phyloP scores from a whole-genome alignment of 257 asterid species.

The Misopates orontium region DNA sequence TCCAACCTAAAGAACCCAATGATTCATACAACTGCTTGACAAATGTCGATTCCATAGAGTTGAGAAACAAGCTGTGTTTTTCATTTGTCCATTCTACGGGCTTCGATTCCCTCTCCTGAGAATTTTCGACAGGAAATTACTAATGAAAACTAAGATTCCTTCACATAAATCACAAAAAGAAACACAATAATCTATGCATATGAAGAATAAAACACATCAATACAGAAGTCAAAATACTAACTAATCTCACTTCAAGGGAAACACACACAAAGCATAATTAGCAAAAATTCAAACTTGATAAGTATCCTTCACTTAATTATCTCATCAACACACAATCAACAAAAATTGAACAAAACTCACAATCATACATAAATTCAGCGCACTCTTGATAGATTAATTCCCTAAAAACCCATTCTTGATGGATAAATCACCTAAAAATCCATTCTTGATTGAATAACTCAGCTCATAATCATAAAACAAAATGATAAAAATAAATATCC shows the following conservation, averaged over 20 bases:
- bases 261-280: neutral
- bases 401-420: neutral
- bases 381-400: neutral
- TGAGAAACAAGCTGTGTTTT: constrained; percentile 65
- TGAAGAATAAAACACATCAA: constrained; percentile 8
- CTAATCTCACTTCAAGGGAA: neutral
- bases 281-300: neutral
- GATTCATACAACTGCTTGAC: constrained; percentile 59
- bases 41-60: constrained; percentile 70
- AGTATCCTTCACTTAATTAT: neutral
- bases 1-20: constrained; percentile 40
- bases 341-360: too few species aligned
- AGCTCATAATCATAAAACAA: neutral
- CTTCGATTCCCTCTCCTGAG: constrained; percentile 36
- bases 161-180: neutral
- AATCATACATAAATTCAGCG: neutral
- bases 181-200: neutral
- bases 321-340: too few species aligned
- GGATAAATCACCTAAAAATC: too few species aligned
- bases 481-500: neutral
- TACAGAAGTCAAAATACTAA: neutral
- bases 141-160: constrained; percentile 16
- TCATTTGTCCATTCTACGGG: constrained; percentile 61
- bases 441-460: too few species aligned
- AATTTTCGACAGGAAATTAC: constrained; percentile 26